Evolutionary conservation across 2,329 filamentous ascomycete species (phyloP), one percentile per base, ranked within the genome.

Genomic region (Fusarium tanahbumbuense): DNA sequence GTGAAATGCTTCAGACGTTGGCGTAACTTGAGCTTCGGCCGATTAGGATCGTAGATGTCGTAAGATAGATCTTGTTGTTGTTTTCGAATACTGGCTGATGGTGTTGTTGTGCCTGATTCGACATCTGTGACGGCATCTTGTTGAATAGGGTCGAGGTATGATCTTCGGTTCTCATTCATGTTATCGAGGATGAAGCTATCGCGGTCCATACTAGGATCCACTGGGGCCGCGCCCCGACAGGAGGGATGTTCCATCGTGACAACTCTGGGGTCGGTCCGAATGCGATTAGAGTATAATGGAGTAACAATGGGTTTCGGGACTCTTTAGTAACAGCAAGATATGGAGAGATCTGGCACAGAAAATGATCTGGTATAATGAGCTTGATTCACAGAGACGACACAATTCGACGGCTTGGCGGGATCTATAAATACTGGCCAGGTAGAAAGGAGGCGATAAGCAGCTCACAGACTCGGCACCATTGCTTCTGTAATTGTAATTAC

Each of bases 1-100:
- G 88, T 90, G 74, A 90, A 89, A 78, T 90, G 88, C 45, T 83
- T 79, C 16, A 88, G 78, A 3, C 86, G 80, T 58, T 83, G 74
- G 37, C 80, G 80, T 23, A 86, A 59, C 12, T 76, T 64, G 3
- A 85, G 70, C 55, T 78, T 82, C 64, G 75, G 71, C 63, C 70
- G 65, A 20, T 67, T 63, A 12, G 67, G 67, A 15, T 70, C 66
- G 53, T 62, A 58, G 20, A 63, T 62, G 18, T 70, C 67, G 49
- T 58, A 66, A 11, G 61, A 52, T 6, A 30, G 18, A 32, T 41
- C 22, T 37, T 58, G 27, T 42, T 58, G 22, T 20, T 28, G 12
- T 40, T 45, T 47, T 53, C 44, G 41, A 11, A 22, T 23, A 20
- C 64, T 66, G 10, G 16, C 55, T 55, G 49, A 53, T 2, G 63